phyloP scores from a whole-genome alignment of 1,284 basidiomycete genomes.

The Naganishia cerealis region DNA sequence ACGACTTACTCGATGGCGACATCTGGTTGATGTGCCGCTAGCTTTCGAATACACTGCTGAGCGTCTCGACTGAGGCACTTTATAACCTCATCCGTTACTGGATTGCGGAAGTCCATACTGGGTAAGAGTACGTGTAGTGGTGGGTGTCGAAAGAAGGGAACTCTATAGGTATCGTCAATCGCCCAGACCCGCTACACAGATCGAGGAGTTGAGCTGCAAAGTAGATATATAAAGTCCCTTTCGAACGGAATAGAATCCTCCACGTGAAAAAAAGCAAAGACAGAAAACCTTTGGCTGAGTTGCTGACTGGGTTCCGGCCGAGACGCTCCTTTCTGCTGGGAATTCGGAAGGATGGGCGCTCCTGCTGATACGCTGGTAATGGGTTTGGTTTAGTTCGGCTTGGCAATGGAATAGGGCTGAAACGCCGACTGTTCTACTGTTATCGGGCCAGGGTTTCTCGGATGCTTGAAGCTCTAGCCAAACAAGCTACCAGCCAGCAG shows the following conservation, averaged over 20 bases:
- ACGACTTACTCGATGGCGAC: constrained; percentile 27
- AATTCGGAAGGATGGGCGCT: background rate
- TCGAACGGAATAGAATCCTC: background rate
- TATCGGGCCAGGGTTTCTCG: background rate
- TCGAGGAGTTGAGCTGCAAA: background rate
- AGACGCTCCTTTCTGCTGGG: background rate
- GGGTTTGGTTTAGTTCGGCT: background rate
- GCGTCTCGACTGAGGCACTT: background rate
- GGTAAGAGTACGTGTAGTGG: background rate
- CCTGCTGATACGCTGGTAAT: background rate
- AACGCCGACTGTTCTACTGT: background rate
- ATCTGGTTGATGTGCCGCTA: constrained; percentile 9
- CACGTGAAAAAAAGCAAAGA: background rate
- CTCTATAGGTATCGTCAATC: background rate
- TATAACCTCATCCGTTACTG: constrained; percentile 14
- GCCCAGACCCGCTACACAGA: background rate
- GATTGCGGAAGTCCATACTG: constrained; percentile 23
- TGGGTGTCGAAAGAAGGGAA: no score
- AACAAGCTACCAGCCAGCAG: background rate
- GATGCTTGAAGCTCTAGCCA: background rate
- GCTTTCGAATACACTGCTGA: constrained; percentile 18
- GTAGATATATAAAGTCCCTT: background rate
- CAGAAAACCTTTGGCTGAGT: background rate
- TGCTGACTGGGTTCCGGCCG: background rate
- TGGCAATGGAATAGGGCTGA: background rate